Conservation (phyloP, 2,329 filamentous ascomycete species). For the Ceratocystis destructans region DNA sequence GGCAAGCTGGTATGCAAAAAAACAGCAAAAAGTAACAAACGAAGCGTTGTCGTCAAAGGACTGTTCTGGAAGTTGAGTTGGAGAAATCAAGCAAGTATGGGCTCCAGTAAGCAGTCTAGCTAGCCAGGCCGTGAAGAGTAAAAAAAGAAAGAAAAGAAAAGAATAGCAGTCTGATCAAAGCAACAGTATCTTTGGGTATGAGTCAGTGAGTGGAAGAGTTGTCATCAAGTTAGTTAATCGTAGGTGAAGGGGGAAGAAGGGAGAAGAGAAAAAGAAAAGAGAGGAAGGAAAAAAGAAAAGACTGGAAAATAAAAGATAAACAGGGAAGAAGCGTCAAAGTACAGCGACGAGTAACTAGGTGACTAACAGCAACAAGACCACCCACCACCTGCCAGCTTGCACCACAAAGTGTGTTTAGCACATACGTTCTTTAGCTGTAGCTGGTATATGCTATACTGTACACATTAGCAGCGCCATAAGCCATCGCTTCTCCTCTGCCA, state of each 20-base stretch:
- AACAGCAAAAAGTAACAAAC: neutral
- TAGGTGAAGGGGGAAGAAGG: neutral
- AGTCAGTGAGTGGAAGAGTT: neutral
- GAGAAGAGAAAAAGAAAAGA: neutral
- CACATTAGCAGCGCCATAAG: neutral
- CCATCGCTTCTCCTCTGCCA: neutral
- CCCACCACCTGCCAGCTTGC: no score
- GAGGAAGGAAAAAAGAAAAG: neutral
- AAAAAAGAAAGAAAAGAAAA: neutral
- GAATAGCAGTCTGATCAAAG: neutral
- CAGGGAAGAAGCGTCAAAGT: neutral
- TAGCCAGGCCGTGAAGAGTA: neutral
- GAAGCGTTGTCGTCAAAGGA: neutral
- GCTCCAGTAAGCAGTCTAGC: neutral
- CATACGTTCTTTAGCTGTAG: no score
- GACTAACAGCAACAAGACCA: neutral
- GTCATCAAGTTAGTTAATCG: conserved; percentile 3
- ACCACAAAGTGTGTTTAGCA: no score
- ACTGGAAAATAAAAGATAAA: conserved; percentile 2
- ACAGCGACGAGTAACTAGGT: no score
- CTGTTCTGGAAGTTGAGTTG: neutral
- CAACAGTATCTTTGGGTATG: neutral
- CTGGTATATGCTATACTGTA: neutral
- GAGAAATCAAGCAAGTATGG: neutral
- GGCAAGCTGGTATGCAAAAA: neutral